phyloP scores from a whole-genome alignment of 2,329 filamentous ascomycete species.

The Nothophaeocryptopus gaeumannii region DNA sequence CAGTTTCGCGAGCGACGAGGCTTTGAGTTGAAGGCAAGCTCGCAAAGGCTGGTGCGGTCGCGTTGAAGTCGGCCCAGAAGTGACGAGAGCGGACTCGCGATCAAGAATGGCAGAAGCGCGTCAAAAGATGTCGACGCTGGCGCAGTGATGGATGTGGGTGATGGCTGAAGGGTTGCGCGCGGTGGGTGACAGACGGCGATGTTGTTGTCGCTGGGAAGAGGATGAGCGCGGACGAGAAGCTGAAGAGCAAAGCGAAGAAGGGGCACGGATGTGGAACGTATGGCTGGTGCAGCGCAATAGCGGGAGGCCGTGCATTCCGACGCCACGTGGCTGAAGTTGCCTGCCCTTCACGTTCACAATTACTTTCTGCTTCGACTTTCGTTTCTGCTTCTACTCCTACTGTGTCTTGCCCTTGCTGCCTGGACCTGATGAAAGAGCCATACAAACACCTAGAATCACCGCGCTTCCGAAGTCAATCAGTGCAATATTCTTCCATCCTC shows the following conservation, averaged over 20 bases:
- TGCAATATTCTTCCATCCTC: constrained; percentile 2
- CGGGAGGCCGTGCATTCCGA: not conserved
- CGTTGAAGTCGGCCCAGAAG: constrained; percentile 1
- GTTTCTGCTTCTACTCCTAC: not conserved
- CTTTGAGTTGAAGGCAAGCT: constrained; percentile 12
- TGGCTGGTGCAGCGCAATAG: not conserved
- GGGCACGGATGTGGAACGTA: not conserved
- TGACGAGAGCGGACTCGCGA: constrained; percentile 3
- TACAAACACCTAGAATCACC: not conserved
- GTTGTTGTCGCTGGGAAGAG: constrained; percentile 4
- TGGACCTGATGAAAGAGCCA: not conserved
- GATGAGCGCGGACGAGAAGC: not conserved
- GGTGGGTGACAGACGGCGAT: constrained; percentile 4
- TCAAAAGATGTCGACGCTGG: constrained; percentile 10
- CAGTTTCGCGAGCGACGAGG: constrained; percentile 11
- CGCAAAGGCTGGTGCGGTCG: constrained; percentile 13
- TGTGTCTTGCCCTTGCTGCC: not conserved
- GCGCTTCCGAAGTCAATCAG: constrained; percentile 3
- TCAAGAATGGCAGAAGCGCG: constrained; percentile 6
- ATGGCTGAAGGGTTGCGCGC: constrained; percentile 1
- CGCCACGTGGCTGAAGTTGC: not conserved
- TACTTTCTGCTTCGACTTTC: not conserved
- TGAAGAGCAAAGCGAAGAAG: constrained; percentile 2
- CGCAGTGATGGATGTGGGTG: constrained; percentile 8
- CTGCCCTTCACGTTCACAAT: not conserved